Evolutionary conservation across 2,329 filamentous ascomycete species (phyloP).

Genomic region (Alternaria conjuncta): DNA sequence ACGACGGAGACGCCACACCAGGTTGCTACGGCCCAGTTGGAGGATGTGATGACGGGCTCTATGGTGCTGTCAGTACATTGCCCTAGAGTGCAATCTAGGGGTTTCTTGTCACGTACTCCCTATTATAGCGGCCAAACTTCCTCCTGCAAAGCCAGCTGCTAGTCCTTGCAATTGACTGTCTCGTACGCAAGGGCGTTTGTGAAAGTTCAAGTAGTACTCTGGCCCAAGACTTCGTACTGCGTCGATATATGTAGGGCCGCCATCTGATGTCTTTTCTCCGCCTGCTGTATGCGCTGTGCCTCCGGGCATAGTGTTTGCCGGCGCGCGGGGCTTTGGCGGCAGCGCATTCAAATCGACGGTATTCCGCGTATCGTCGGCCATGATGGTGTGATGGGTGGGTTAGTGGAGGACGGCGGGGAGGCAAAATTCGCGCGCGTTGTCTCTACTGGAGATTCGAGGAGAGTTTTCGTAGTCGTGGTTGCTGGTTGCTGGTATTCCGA

Average conservation of each 20-base stretch:
- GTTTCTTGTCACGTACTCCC: slow-evolving; percentile 64
- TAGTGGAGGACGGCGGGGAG: background rate
- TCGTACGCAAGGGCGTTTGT: slow-evolving; percentile 82
- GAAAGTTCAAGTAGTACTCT: slow-evolving; percentile 73
- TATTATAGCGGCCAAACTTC: slow-evolving; percentile 74
- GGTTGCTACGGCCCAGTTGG: slow-evolving; percentile 84
- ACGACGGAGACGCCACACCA: slow-evolving; percentile 74
- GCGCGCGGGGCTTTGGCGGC: slow-evolving; percentile 29
- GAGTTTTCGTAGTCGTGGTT: background rate
- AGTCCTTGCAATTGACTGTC: slow-evolving; percentile 86
- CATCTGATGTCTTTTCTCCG: slow-evolving; percentile 52
- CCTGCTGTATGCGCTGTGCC: slow-evolving; percentile 66
- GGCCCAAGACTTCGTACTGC: slow-evolving; percentile 71
- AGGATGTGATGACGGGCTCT: slow-evolving; percentile 69
- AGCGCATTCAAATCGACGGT: slow-evolving; percentile 24
- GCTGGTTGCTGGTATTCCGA: background rate
- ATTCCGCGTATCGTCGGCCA: slow-evolving; percentile 56
- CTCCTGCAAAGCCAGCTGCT: slow-evolving; percentile 75
- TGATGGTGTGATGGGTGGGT: slow-evolving; percentile 35
- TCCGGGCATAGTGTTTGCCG: slow-evolving; percentile 56
- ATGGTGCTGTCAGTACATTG: slow-evolving; percentile 24
- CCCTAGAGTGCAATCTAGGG: background rate
- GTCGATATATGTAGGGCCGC: slow-evolving; percentile 57
- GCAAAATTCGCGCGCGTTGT: background rate
- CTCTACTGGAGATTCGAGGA: background rate